A percentile compares a stretch with the other conserved stretches of the same genome.
phyloP scores from a whole-genome alignment of 78 protist genomes.

The Dictyostelium purpureum region DNA sequence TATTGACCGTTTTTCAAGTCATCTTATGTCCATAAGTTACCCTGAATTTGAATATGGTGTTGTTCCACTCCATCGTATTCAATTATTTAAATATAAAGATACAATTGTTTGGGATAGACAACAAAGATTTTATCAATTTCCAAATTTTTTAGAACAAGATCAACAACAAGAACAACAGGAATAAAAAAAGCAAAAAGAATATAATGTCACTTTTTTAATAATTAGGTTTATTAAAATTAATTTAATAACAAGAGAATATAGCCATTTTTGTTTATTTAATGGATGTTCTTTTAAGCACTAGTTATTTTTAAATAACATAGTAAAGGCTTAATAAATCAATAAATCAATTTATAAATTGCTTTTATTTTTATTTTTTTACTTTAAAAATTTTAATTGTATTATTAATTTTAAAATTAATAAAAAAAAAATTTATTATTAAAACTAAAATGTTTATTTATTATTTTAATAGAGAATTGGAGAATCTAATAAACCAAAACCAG shows the following conservation, averaged over 20 bases:
- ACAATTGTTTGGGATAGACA: constrained; percentile 34
- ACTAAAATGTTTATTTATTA: background rate
- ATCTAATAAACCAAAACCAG: constrained; percentile 92
- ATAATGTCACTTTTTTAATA: no score
- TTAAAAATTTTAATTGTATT: background rate
- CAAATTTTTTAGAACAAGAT: no score
- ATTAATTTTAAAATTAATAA: background rate
- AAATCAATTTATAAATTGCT: background rate
- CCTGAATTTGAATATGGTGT: constrained; percentile 24
- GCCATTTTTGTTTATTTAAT: no score
- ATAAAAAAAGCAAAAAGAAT: no score
- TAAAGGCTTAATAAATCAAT: no score
- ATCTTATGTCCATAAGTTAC: background rate
- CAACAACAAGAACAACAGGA: no score
- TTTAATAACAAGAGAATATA: no score
- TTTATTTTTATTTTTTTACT: background rate
- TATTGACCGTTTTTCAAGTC: constrained; percentile 29
- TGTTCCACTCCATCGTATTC: constrained; percentile 34
- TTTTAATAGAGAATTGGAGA: constrained; percentile 7
- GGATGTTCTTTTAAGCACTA: no score
- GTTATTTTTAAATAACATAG: no score
- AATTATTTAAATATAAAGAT: background rate
- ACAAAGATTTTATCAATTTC: constrained; percentile 34
- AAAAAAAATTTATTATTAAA: no score
- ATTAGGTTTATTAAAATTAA: no score